A percentile compares a stretch with the other conserved stretches of the same genome.
phyloP scores from a whole-genome alignment of 371 early-diverging fungal genomes.

The Gilbertella persicaria region DNA sequence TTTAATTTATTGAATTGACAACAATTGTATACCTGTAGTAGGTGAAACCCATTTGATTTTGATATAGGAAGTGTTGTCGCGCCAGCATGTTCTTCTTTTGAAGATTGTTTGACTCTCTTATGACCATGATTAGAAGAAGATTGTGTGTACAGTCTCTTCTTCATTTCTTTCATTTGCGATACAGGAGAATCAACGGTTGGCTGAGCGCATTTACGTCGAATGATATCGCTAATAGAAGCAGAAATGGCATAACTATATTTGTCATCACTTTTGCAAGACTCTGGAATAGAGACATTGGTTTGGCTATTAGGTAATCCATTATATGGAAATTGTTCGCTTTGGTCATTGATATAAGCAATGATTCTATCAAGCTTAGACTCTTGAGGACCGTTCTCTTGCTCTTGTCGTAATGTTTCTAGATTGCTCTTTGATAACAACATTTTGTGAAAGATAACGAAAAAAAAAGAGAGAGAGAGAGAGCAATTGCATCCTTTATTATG shows the following conservation, averaged over 20 bases:
- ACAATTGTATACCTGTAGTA: conserved; percentile 19
- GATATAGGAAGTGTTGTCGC: background rate
- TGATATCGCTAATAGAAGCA: conserved; percentile 13
- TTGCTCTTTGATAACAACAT: conserved; percentile 18
- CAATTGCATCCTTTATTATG: conserved; percentile 18
- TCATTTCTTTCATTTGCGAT: background rate
- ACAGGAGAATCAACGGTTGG: background rate
- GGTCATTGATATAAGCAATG: conserved; percentile 1
- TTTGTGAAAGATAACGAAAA: background rate
- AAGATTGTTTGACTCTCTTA: background rate
- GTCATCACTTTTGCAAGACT: conserved; percentile 2
- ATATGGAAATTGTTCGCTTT: background rate
- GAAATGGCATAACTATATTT: background rate
- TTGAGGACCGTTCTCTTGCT: background rate
- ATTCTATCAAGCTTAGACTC: background rate
- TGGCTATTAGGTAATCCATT: conserved; percentile 8
- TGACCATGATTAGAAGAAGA: no score
- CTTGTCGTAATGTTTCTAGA: background rate
- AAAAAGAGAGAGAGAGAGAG: conserved; percentile 6
- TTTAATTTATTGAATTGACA: conserved; percentile 1
- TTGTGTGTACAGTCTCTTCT: background rate
- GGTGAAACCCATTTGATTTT: conserved; percentile 15
- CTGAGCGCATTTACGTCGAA: conserved; percentile 2
- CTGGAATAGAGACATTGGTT: conserved; percentile 1
- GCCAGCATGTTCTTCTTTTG: background rate